These are phyloP conservation scores for Chalciporus pseudorubinellus DNA, from an alignment of 768 basidiomycete species.

Conservation along the genomic window DNA sequence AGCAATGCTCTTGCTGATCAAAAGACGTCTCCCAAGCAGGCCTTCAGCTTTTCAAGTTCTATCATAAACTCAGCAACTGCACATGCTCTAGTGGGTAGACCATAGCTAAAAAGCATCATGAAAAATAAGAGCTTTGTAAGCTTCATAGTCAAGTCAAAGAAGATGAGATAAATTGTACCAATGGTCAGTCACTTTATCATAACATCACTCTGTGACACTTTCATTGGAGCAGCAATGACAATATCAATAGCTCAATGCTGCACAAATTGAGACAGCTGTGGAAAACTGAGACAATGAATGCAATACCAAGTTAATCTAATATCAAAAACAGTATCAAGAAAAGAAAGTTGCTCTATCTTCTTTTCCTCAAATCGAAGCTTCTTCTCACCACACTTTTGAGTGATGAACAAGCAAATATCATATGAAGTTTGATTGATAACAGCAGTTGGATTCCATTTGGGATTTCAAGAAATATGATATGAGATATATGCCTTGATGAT, in stretches of 20 bases:
- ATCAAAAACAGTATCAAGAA: too few relatives aligned
- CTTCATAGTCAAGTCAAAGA: too few relatives aligned
- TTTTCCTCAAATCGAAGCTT: background rate
- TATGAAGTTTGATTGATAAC: background rate
- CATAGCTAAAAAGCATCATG: conserved; percentile 5
- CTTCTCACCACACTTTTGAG: conserved; percentile 2
- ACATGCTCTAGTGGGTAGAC: conserved; percentile 15
- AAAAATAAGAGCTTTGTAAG: background rate
- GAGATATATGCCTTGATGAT: too few relatives aligned
- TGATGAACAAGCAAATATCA: background rate
- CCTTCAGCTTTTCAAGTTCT: conserved; percentile 24
- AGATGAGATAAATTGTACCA: too few relatives aligned
- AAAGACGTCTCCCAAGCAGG: conserved; percentile 17
- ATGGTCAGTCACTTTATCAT: too few relatives aligned
- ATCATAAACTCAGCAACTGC: conserved; percentile 22
- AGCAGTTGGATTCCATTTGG: too few relatives aligned
- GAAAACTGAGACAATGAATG: background rate
- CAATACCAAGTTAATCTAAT: too few relatives aligned
- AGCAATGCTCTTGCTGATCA: conserved; percentile 18
- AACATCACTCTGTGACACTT: too few relatives aligned
- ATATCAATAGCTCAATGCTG: conserved; percentile 18
- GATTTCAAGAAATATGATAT: too few relatives aligned
- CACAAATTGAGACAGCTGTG: conserved; percentile 16
- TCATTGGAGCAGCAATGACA: background rate
- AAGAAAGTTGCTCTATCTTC: background rate